Conservation (phyloP, 768 basidiomycete species). For the Flagelloscypha sp. region DNA sequence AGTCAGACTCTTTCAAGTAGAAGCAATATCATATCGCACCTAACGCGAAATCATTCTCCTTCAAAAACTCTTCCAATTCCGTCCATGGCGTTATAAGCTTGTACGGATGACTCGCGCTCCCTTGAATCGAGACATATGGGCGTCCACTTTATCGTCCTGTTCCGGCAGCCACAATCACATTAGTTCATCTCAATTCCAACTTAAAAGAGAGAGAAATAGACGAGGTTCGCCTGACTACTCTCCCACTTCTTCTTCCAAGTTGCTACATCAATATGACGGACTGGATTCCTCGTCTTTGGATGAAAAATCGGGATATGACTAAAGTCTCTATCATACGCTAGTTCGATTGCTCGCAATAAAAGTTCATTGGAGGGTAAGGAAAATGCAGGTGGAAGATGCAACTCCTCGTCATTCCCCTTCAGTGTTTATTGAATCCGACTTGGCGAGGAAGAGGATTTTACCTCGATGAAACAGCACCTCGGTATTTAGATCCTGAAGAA, state of each 20-base stretch:
- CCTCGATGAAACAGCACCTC: too few species aligned
- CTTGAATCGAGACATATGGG: slow-evolving; percentile 70
- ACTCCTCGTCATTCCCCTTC: too few species aligned
- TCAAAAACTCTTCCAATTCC: slow-evolving; percentile 73
- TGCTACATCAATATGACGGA: slow-evolving; percentile 81
- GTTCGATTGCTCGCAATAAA: slow-evolving; percentile 70
- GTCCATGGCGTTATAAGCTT: slow-evolving; percentile 76
- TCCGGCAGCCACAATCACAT: neutral
- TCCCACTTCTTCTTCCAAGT: slow-evolving; percentile 74
- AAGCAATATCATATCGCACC: slow-evolving; percentile 42
- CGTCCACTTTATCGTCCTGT: slow-evolving; percentile 62
- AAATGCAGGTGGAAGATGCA: slow-evolving; percentile 84
- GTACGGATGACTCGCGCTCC: slow-evolving; percentile 59
- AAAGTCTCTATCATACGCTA: slow-evolving; percentile 91
- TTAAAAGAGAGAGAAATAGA: slow-evolving; percentile 9
- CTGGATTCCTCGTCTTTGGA: slow-evolving; percentile 48
- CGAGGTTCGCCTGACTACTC: slow-evolving; percentile 58
- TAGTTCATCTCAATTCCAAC: slow-evolving; percentile 1
- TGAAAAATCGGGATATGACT: slow-evolving; percentile 76
- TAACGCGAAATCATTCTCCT: slow-evolving; percentile 64
- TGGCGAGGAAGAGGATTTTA: too few species aligned
- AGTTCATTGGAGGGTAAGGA: slow-evolving; percentile 64
- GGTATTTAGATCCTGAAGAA: too few species aligned
- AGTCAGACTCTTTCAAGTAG: too few species aligned
- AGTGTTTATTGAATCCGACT: too few species aligned